Conservation (phyloP, 2,329 filamentous ascomycete species). For the Aspergillus brunneoviolaceus region DNA sequence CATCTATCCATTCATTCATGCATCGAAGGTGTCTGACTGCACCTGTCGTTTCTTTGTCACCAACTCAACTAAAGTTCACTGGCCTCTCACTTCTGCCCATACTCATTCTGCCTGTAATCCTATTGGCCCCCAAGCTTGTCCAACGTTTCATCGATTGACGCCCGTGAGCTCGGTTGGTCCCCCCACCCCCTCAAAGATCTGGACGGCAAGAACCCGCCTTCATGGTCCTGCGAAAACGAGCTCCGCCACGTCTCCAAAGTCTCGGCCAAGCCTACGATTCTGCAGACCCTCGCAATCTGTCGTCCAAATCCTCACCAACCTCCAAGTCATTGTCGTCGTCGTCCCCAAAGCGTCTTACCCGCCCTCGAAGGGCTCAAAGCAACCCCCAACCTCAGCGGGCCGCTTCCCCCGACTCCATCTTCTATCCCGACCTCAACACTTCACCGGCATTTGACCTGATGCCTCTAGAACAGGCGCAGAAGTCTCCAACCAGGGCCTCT, state of each 20-base stretch:
- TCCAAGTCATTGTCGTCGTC: slow-evolving; percentile 28
- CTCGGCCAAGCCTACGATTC: slow-evolving; percentile 32
- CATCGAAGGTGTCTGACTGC: background rate
- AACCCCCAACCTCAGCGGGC: slow-evolving; percentile 26
- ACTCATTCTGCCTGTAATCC: background rate
- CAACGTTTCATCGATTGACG: slow-evolving; percentile 11
- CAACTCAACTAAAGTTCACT: background rate
- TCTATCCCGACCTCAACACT: slow-evolving; percentile 39
- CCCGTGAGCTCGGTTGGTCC: slow-evolving; percentile 10
- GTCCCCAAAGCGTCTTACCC: slow-evolving; percentile 29
- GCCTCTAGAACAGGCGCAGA: slow-evolving; percentile 39
- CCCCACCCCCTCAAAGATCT: background rate
- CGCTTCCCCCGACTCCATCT: slow-evolving; percentile 34
- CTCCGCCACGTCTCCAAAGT: slow-evolving; percentile 37
- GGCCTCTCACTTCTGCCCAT: background rate
- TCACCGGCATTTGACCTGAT: slow-evolving; percentile 40
- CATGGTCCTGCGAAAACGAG: slow-evolving; percentile 43
- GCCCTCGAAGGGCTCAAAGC: slow-evolving; percentile 29
- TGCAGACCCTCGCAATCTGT: slow-evolving; percentile 34
- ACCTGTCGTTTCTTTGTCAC: slow-evolving; percentile 3
- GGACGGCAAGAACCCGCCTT: slow-evolving; percentile 22
- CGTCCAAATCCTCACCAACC: slow-evolving; percentile 36
- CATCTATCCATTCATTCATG: slow-evolving; percentile 4
- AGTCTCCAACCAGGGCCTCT: slow-evolving; percentile 33
- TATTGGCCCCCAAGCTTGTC: slow-evolving; percentile 16